Evolutionary conservation across 2,329 filamentous ascomycete genomes (phyloP).

Genomic region (Calonectria pseudoreteaudii): DNA sequence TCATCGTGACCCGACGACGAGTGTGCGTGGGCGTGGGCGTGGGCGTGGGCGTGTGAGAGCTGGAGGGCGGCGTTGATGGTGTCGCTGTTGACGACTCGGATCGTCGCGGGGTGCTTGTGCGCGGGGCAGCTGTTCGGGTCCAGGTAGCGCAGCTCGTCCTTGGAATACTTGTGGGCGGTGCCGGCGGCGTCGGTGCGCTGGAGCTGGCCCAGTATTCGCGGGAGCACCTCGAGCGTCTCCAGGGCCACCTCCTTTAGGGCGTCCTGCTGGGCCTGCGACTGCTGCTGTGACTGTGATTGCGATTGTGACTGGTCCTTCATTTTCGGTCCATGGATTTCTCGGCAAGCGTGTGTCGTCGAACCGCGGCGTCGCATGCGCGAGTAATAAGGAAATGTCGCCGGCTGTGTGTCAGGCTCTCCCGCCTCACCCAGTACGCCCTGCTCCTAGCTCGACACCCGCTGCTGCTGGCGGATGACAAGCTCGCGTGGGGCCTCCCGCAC

Average conservation of each 20-base stretch:
- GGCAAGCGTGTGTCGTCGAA: not conserved
- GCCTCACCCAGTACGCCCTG: not conserved
- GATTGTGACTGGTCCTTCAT: not conserved
- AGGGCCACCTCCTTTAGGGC: conserved; percentile 11
- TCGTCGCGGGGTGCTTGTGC: conserved; percentile 4
- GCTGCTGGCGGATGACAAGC: not conserved
- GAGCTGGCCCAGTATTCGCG: conserved; percentile 4
- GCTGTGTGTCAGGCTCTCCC: not conserved
- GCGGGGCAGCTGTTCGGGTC: conserved; percentile 18
- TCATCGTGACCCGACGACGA: not conserved
- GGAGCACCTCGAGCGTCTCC: conserved; percentile 15
- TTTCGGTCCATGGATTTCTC: not conserved
- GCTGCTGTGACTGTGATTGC: not conserved
- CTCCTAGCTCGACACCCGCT: not conserved
- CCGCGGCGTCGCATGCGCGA: not conserved
- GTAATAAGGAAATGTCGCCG: not conserved
- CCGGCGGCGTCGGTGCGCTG: not conserved
- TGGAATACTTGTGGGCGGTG: not conserved
- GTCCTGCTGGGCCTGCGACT: not conserved
- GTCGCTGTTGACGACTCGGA: conserved; percentile 20
- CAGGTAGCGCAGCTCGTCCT: conserved; percentile 6
- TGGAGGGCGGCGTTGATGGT: conserved; percentile 21
- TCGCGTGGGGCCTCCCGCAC: not conserved
- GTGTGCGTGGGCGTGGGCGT: not conserved
- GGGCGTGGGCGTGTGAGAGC: not conserved